Evolutionary conservation across 352 stramenopile species (phyloP), one percentile per base, ranked within the genome.

Genomic region (Phytopythium delawarense): DNA sequence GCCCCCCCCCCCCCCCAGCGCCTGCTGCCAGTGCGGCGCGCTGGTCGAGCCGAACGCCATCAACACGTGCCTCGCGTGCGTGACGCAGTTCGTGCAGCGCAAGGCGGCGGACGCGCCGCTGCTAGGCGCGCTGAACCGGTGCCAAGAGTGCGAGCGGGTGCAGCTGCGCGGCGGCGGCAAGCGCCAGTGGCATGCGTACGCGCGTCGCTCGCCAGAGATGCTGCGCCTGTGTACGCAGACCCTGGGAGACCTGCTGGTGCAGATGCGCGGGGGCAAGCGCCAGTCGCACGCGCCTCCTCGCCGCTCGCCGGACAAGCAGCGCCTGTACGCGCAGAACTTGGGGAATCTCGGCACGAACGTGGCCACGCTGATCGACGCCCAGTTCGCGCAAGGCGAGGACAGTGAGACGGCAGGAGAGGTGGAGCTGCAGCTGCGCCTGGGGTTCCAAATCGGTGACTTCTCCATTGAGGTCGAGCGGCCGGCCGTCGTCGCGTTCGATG

Each of bases 191-290:
- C 55, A 86, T 18, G 67, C 65, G n/a, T 85, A 71, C 58, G 77
- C 79, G 20, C 84, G 74, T 65, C 77, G 89, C 59, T 92, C 81
- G 18, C 72, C 70, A 5, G 84, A 94, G 62, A 70, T 94, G 39
- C 81, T 88, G 75, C 79, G 81, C 58, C 70, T 94, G 37, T 94
- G 82, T 42, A 69, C 91, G 30, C 89, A 91, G 74, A 87, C 72
- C 64, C 63, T 94, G 42, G 63, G 73, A 2, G 78, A 75, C 0
- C 73, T 94, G 18, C 35, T 40, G 51, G 90, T 87, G 61, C 78
- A 86, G 57, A 71, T 78, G 21, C 71, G 72, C 21, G 70, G 72
- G 35, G 35, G 35, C 57, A 66, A 64, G 0, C 71, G 78, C 25
- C 67, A 76, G 42, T 91, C 80, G 79, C 55, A 86, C n/a, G 67